Base-by-base conservation (phyloP, 2,329 filamentous ascomycete species). In the Neofusicoccum umdonicola region DNA sequence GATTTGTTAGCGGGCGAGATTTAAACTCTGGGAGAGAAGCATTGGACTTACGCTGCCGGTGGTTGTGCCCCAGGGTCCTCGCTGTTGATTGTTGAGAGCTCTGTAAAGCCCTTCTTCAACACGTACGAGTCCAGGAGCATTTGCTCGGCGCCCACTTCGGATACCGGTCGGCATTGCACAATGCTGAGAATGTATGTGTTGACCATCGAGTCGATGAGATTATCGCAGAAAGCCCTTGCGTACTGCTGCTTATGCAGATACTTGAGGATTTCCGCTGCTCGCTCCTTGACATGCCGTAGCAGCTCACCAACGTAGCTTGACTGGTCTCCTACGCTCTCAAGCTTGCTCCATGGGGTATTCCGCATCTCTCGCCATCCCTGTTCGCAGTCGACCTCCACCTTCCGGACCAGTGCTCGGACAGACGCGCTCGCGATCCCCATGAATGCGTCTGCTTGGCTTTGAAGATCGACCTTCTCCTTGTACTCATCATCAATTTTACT, bases 91-190 rank as follows among this genome's bases (percentile, higher is more conserved):
- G 85, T 88, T 67, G 93, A 82, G 4, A 97, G 82, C 63, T 87
- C 88, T 58, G 88, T 87, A 66, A 96, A 88, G 1, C 87, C 87
- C 72, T 94, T 93, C 65, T 92, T 93, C 22, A 97, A 82, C 8
- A 91, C 91, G 73, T 98, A 98, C 68, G 94, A 93, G 78, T 99
- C 95, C 4, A 99, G 87, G 19, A 98, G 84, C 93, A 99, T 97
- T 87, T 97, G 95, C 77, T 99, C 94, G 11, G 95, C 95, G 12
- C 93, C 95, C 63, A 93, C 91, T 78, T 98, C 95, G 4, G 92
- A 94, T 56, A 99, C 90, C 0, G 95, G 95, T 69, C 89, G 89
- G 78, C 93, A 97, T 73, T 92, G 90, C 47, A 96, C 92, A 65
- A 98, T 90, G 73, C 90, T 96, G 67, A 84, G 82, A 69, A 97